These are phyloP conservation scores for Capronia americana DNA, from an alignment of 2,329 filamentous ascomycete species.

Conservation along the genomic window DNA sequence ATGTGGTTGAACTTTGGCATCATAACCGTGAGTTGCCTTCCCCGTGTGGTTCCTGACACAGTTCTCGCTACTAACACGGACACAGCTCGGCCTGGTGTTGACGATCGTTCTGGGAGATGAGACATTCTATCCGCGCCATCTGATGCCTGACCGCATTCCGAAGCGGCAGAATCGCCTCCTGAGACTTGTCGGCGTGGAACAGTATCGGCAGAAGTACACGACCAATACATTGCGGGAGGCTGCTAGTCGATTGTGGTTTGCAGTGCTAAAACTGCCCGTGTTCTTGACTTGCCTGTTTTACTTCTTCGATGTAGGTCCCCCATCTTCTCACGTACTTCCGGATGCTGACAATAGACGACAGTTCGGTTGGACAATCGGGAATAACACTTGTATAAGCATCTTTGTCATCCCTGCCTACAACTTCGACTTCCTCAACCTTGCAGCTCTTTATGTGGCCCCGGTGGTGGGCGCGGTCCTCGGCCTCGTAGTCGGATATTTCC, in stretches of 20 bases:
- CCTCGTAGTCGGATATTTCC: conserved; percentile 59
- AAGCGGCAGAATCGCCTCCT: conserved; percentile 39
- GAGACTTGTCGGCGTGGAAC: conserved; percentile 41
- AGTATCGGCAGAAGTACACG: conserved; percentile 40
- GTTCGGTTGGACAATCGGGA: conserved; percentile 59
- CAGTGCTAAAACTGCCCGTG: conserved; percentile 46
- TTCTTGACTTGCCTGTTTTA: conserved; percentile 44
- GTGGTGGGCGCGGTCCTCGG: conserved; percentile 60
- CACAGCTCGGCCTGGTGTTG: conserved; percentile 36
- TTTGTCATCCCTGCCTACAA: conserved; percentile 57
- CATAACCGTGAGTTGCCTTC: conserved; percentile 26
- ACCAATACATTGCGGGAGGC: conserved; percentile 53
- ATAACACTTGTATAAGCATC: conserved; percentile 61
- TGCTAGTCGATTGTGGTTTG: conserved; percentile 48
- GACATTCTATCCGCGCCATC: conserved; percentile 42
- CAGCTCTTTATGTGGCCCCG: conserved; percentile 62
- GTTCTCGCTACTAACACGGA: not conserved
- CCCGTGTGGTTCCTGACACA: not conserved
- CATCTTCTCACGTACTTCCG: conserved; percentile 45
- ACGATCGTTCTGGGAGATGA: conserved; percentile 42
- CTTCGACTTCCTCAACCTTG: conserved; percentile 57
- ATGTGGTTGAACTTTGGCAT: conserved; percentile 43
- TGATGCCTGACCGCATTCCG: conserved; percentile 34
- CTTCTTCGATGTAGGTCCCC: conserved; percentile 41
- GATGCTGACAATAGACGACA: conserved; percentile 46